These are phyloP conservation scores for Carallia brachiata DNA, from an alignment of 345 rosid genomes.

Conservation along the genomic window DNA sequence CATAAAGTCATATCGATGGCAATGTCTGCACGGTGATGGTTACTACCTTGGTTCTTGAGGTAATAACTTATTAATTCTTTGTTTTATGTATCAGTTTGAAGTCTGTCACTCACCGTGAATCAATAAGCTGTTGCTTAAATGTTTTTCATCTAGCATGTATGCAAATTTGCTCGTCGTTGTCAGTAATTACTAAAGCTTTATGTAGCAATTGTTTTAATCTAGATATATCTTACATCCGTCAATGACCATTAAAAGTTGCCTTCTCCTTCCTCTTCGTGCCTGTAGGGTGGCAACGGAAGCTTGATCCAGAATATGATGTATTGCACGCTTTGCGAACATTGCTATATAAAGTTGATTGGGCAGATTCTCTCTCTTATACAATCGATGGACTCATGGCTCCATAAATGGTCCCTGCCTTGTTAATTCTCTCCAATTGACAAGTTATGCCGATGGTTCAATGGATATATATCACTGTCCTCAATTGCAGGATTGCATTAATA, in stretches of 20 bases:
- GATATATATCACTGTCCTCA: too few species aligned
- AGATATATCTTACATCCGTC: background rate
- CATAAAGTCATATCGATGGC: conserved; percentile 35
- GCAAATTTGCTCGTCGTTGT: too few species aligned
- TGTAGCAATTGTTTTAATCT: too few species aligned
- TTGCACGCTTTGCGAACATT: conserved; percentile 28
- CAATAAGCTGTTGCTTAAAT: too few species aligned
- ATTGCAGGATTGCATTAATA: too few species aligned
- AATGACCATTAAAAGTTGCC: background rate
- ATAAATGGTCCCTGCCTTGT: background rate
- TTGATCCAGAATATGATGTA: conserved; percentile 34
- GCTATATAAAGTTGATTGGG: conserved; percentile 30
- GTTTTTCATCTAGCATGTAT: too few species aligned
- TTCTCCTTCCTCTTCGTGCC: background rate
- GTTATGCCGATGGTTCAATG: too few species aligned
- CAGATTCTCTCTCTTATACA: conserved; percentile 31
- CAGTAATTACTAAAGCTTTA: background rate
- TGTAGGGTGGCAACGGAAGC: conserved; percentile 34
- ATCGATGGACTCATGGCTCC: conserved; percentile 38
- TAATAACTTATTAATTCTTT: background rate
- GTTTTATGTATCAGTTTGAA: background rate
- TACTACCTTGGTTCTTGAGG: conserved; percentile 37
- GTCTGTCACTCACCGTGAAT: too few species aligned
- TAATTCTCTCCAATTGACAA: too few species aligned
- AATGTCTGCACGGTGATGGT: conserved; percentile 37